phyloP scores from a whole-genome alignment of 106 monocot species.

The Gastrodia elata region DNA sequence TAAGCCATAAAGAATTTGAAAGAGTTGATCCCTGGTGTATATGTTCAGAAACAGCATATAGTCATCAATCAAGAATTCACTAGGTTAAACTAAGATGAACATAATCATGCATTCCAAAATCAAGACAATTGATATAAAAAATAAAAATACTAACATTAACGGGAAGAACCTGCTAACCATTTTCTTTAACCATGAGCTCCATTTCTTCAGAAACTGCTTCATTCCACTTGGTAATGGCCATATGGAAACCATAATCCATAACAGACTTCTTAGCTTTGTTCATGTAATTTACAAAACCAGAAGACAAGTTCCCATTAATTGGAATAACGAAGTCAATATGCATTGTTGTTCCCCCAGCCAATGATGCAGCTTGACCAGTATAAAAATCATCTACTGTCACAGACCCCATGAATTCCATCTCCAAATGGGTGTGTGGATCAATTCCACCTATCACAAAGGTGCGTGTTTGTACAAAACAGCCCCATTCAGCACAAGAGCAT shows the following conservation, averaged over 20 bases:
- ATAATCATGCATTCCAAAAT: neutral
- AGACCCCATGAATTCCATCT: constrained; percentile 95
- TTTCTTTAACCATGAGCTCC: constrained; percentile 94
- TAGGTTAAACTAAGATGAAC: neutral
- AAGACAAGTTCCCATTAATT: constrained; percentile 69
- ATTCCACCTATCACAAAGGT: constrained; percentile 69
- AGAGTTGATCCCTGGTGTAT: constrained; percentile 82
- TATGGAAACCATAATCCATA: constrained; percentile 99
- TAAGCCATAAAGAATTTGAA: constrained; percentile 99
- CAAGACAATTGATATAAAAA: neutral
- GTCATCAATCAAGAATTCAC: neutral
- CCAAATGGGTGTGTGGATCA: constrained; percentile 92
- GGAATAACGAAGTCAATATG: constrained; percentile 98
- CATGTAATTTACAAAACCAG: constrained; percentile 68
- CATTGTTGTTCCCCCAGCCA: constrained; percentile 98
- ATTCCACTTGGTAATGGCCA: constrained; percentile 96
- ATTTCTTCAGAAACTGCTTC: constrained; percentile 83
- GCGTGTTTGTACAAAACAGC: neutral
- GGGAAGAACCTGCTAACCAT: constrained; percentile 35
- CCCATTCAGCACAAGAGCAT: neutral
- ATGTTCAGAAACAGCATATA: neutral
- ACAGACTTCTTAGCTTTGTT: constrained; percentile 73
- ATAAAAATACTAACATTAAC: neutral
- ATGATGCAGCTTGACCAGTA: constrained; percentile 86
- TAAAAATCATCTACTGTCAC: constrained; percentile 80